phyloP scores from a whole-genome alignment of 2,329 filamentous ascomycete species.

The Polychaeton citri region DNA sequence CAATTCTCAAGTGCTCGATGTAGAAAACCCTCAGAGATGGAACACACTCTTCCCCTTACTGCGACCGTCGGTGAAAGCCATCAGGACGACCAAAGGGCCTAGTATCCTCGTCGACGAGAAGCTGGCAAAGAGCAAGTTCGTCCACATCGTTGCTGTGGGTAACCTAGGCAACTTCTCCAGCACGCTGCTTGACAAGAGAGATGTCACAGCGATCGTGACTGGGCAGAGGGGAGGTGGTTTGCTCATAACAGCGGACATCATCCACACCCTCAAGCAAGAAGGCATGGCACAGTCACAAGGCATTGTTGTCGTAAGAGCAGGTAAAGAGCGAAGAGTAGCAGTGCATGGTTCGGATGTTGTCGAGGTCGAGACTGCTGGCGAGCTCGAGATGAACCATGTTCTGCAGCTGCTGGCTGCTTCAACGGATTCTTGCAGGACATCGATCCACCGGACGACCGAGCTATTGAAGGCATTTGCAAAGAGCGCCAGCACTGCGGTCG shows the following conservation, averaged over 20 bases:
- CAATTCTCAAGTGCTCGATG: constrained; percentile 12
- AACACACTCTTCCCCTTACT: constrained; percentile 20
- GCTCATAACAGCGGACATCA: constrained; percentile 16
- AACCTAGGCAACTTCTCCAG: constrained; percentile 20
- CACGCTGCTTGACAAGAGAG: constrained; percentile 19
- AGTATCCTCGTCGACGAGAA: constrained; percentile 19
- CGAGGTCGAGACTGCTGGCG: constrained; percentile 14
- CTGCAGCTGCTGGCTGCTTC: constrained; percentile 17
- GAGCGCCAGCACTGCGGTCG: constrained; percentile 13
- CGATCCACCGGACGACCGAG: constrained; percentile 14
- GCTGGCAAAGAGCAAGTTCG: constrained; percentile 11
- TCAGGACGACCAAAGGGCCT: constrained; percentile 16
- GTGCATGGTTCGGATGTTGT: constrained; percentile 11
- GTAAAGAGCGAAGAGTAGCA: constrained; percentile 14
- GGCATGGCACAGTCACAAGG: constrained; percentile 13
- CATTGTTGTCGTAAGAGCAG: constrained; percentile 16
- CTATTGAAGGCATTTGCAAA: constrained; percentile 17
- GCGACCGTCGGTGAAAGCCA: constrained; percentile 16
- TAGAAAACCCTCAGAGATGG: constrained; percentile 19
- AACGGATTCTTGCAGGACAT: constrained; percentile 14
- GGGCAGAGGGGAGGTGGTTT: constrained; percentile 13
- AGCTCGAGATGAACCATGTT: constrained; percentile 21
- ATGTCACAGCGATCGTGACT: constrained; percentile 20
- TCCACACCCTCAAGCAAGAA: constrained; percentile 11
- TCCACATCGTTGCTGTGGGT: constrained; percentile 18